Evolutionary conservation across 2,329 filamentous ascomycete species (phyloP).

Genomic region (Exophiala alcalophila): DNA sequence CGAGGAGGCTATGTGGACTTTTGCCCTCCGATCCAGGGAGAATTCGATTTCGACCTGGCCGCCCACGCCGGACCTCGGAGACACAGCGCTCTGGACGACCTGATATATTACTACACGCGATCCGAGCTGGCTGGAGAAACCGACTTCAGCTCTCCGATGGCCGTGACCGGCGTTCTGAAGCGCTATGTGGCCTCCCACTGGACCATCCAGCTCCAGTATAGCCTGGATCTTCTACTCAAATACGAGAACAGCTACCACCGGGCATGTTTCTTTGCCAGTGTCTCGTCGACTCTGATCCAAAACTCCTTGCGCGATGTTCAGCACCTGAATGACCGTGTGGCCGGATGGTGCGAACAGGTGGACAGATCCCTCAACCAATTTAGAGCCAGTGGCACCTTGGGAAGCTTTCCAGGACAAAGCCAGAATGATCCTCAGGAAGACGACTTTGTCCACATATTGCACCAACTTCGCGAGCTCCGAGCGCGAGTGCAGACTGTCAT

Average conservation of each 20-base stretch:
- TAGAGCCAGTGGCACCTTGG: not conserved
- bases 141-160: not conserved
- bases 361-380: constrained; percentile 1
- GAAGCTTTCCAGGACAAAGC: constrained; percentile 1
- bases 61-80: not conserved
- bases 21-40: not conserved
- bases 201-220: constrained; percentile 2
- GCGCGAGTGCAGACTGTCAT: constrained; percentile 1
- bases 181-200: constrained; percentile 2
- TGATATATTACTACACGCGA: constrained; percentile 2
- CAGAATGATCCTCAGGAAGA: not conserved
- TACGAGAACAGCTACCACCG: constrained; percentile 5
- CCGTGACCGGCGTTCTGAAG: constrained; percentile 1
- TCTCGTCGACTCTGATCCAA: constrained; percentile 4
- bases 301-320: constrained; percentile 4
- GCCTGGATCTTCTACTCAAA: constrained; percentile 4
- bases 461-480: constrained; percentile 2
- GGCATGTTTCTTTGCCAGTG: constrained; percentile 3
- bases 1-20: constrained; percentile 11
- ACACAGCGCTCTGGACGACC: constrained; percentile 2
- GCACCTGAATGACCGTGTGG: constrained; percentile 1
- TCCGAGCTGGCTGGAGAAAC: not conserved
- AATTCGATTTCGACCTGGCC: not conserved
- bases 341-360: constrained; percentile 6
- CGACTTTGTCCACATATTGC: constrained; percentile 2